Base-by-base conservation (phyloP, 176 grass and related monocot genomes). In the Zizania latifolia region DNA sequence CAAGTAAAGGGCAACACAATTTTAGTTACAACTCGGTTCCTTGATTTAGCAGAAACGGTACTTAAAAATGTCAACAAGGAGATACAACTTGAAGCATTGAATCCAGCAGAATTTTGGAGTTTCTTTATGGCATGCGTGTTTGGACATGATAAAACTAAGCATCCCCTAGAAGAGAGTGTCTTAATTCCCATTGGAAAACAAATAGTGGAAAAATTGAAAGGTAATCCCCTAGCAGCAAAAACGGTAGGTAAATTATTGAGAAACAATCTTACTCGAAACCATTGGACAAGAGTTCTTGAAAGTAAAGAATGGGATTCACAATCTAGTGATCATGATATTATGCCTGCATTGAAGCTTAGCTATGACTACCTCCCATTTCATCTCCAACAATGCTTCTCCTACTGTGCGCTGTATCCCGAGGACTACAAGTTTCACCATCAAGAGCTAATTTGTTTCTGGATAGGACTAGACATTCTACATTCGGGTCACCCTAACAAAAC, bases 321-420 rank as follows among this genome's bases (percentile, higher is more conserved):
- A 21, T 28, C 9, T 0, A 19, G 19, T 14, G 51, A 12, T 23
- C 5, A 68, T 58, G 71, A 71, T 1, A 83, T 83, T 32, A 84
- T 78, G 81, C 72, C 81, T 15, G 81, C 72, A 54, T 22, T 87
- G 40, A 76, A 72, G 35, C 29, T 82, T n/a, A 83, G 85, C 38
- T 87, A 78, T 62, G n/a, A 64, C 5, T 46, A 76, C 10, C 65
- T 83, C 0, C 34, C 85, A 22, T 58, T 41, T 19, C 65, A 50
- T n/a, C 56, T 87, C 11, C 65, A 72, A 4, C 55, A 71, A 31
- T 87, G 85, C 16, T 83, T 78, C 65, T 21, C 66, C 0, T 67
- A 38, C 8, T 78, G 56, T 71, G 43, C 13, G 8, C 9, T 87
- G 4, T 82, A 78, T 58, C 79, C 78, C 6, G 54, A 78, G 14